Conservation (phyloP, 495 filamentous ascomycete genomes). For the Sphaerosporella brunnea region DNA sequence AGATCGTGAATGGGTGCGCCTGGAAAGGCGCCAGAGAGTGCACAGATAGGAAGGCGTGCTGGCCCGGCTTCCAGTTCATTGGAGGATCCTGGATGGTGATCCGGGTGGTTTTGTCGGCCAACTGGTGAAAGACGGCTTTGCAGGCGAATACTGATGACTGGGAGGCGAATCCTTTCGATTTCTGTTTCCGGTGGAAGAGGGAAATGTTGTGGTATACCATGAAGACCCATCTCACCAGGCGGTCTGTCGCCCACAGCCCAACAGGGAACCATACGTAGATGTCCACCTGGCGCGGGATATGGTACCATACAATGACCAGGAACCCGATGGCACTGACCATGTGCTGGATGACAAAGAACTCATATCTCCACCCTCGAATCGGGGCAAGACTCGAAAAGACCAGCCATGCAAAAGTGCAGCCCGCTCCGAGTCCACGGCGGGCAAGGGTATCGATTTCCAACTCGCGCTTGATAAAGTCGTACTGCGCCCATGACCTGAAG, state of each 20-base stretch:
- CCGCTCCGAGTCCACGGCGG: constrained; percentile 53
- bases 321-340: constrained; percentile 49
- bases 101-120: constrained; percentile 46
- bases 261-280: constrained; percentile 59
- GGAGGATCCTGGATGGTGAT: constrained; percentile 51
- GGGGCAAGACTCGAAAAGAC: constrained; percentile 49
- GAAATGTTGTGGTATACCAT: constrained; percentile 50
- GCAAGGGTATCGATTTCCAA: constrained; percentile 45
- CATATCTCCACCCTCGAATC: constrained; percentile 50
- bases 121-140: constrained; percentile 43
- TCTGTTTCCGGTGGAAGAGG: constrained; percentile 30
- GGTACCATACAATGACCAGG: constrained; percentile 45
- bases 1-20: constrained; percentile 69
- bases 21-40: constrained; percentile 51
- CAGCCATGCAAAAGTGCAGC: constrained; percentile 56
- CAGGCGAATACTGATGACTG: constrained; percentile 9
- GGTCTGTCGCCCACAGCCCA: constrained; percentile 52
- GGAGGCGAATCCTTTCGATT: not conserved
- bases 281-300: constrained; percentile 39
- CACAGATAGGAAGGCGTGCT: constrained; percentile 60
- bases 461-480: constrained; percentile 44
- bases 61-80: constrained; percentile 56
- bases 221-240: constrained; percentile 35
- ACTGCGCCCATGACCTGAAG: constrained; percentile 47
- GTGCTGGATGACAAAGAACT: constrained; percentile 71